Evolutionary conservation across 2,329 filamentous ascomycete genomes (phyloP), one percentile per base, ranked within the genome.

Genomic region (Penicillium nordicum): DNA sequence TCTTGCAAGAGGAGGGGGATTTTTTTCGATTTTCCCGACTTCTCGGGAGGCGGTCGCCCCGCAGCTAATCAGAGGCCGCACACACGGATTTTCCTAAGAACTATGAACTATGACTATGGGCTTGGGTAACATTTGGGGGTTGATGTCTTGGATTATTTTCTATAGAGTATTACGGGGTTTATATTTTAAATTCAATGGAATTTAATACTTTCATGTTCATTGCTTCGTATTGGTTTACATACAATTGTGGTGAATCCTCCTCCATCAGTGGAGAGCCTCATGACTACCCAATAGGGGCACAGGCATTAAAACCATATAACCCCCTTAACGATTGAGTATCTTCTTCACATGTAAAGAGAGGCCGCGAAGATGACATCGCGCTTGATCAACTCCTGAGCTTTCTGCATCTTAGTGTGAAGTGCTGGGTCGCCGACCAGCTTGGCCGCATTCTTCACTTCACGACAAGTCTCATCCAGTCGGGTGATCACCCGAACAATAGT

Each of bases 401-500:
- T 87, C 77, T 96, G 88, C 93, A 99, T 99, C 83, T 99, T 99
- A 64, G 88, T 85, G 74, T 96, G 97, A 64, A 99, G 78, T 54
- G 88, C 88, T 4, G 94, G 94, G 72, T 99, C 94, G 25, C 94
- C 94, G 64, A 99, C 92, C 63, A 99, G 90, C 63, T 94, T 84
- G 29, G 94, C 94, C 37, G 94, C 93, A 72, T 96, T 97, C 82
- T 96, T 97, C 54, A 97, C 94, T 76, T 99, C 94, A 46, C 94
- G 83, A 71, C 94, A 99, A 9, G 92, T 96, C 81, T 99, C 94
- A 69, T 99, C 94, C 56, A 99, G 79, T 27, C 94, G 80, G 41
- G 92, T 96, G 65, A 99, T 97, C 2, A 94, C 93, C 50, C 94
- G 82, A 46, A 99, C 94, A 76, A 99, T 97, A 0, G 94, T 97